Evolutionary conservation across 768 basidiomycete genomes (phyloP), one percentile per base, ranked within the genome.

Genomic region (Suillus variegatus): DNA sequence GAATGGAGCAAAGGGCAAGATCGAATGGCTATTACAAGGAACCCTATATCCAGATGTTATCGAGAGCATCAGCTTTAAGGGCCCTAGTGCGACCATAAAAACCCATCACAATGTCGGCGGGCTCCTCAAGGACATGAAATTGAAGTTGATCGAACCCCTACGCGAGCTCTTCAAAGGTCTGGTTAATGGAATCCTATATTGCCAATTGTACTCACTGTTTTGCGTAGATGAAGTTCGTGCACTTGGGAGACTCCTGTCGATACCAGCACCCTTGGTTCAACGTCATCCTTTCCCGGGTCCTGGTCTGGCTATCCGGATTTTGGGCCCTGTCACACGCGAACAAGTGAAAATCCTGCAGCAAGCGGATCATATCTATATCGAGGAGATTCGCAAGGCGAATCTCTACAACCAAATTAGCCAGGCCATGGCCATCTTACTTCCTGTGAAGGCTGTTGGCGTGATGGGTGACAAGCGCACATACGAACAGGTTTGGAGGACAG

Each of bases 41-140:
- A 99, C 97, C 0, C 85, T 99, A 16, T 99, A 99, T 78, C 97
- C 97, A 2, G 97, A 99, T 74, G 97, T 99, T 65, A 99, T 99
- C 75, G 97, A 99, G 82, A 94, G 92, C 75, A 97, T 99, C 80
- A 94, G 92, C 79, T 99, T 99, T 87, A 99, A 98, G 80, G 97
- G 97, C 3, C 97, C 97, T 0, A 94, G 92, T 69, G 97, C 97
- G 46, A 99, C 97, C 12, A 99, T 99, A 84, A 99, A 99, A 84
- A 99, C 97, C 3, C 97, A 99, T 76, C 97, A 99, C 77, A 99
- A 99, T 70, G 97, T 99, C 69, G 97, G 97, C 36, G 97, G 97
- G 4, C 82, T 99, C 61, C 84, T 98, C 66, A 93, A 92, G 74
- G 91, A 99, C 79, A 99, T 99, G 97, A 97, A 95, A 78, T 85